phyloP scores from a whole-genome alignment of 352 stramenopile species.

The Globisporangium recalcitrans region DNA sequence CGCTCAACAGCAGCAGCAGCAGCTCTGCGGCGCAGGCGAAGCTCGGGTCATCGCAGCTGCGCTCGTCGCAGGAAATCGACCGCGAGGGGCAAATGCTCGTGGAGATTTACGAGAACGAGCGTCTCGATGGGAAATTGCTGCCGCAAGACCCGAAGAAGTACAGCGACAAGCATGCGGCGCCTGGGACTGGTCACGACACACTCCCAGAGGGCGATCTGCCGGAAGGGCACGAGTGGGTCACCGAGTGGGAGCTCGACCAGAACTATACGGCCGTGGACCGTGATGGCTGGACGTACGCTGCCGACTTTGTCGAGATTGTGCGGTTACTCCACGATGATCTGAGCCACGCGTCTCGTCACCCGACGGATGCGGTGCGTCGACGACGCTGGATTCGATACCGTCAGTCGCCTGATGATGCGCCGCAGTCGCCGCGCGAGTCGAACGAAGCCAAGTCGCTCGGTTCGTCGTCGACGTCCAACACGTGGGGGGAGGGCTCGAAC shows the following conservation, averaged over 20 bases:
- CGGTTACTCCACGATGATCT: conserved; percentile 73
- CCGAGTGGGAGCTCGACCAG: conserved; percentile 79
- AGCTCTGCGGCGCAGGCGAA: conserved; percentile 21
- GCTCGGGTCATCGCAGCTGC: conserved; percentile 33
- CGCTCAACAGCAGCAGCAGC: conserved; percentile 4
- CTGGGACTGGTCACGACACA: conserved; percentile 54
- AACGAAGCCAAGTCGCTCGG: conserved; percentile 33
- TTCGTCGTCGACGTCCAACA: conserved; percentile 37
- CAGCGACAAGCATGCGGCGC: conserved; percentile 52
- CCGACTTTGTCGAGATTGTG: conserved; percentile 75
- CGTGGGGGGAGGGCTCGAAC: conserved; percentile 43
- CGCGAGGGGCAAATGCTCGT: conserved; percentile 65
- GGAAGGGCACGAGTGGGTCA: conserved; percentile 72
- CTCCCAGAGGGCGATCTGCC: conserved; percentile 62
- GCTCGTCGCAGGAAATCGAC: conserved; percentile 56
- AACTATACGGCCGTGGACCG: conserved; percentile 78
- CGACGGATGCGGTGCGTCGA: conserved; percentile 67
- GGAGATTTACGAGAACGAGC: conserved; percentile 86
- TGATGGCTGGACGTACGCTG: conserved; percentile 81
- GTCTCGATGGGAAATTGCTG: conserved; percentile 69
- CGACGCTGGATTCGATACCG: conserved; percentile 79
- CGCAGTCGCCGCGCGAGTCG: conserved; percentile 47
- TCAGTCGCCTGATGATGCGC: conserved; percentile 37
- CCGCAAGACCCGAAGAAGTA: conserved; percentile 67
- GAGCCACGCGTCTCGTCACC: conserved; percentile 79